Evolutionary conservation across 768 basidiomycete species (phyloP), one percentile per base, ranked within the genome.

Genomic region (Lyophyllum shimeji): DNA sequence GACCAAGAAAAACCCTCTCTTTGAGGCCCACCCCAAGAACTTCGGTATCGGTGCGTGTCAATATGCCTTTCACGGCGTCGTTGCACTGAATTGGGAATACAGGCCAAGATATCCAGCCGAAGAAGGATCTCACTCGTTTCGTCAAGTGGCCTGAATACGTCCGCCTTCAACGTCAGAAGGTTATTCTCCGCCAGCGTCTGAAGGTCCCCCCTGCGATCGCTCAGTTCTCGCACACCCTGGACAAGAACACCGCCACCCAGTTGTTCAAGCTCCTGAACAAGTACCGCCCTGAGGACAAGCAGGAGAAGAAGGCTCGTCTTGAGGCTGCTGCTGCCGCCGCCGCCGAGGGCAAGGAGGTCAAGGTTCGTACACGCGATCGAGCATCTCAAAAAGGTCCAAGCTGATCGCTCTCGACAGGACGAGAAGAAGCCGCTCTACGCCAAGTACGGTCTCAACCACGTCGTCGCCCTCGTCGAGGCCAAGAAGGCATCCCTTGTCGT

Each of bases 141-240:
- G 92, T 98, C 78, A 98, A 97, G 75, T 99, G 96, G 96, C 96
- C 96, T 64, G 93, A 95, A 79, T 98, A 98, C 69, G 86, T 98
- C 65, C 93, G 95, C 69, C 89, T 98, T 45, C 96, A 98, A 71
- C 87, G 96, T 71, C 95, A 98, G 77, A 98, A 98, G 80, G 93
- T 98, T 68, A 96, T 98, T 76, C 88, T 98, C 58, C 80, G 91
- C 83, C 94, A 98, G 78, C 93, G 96, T 67, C 82, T 98, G 65
- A 98, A 98, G 84, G 95, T 97, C 24, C 96, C 96, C 63, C 96
- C 96, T 39, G 93, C 96, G 64, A 95, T 99, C 66, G 92, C 95
- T 46, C 96, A 99, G 73, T 98, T 98, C 82, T 85, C 87, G n/a
- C 84, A 91, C 79, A 95, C 95, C 44, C 82, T 99, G 69, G 96